Percentiles rank a stretch among this genome's conserved stretches.
Evolutionary conservation across 257 asterid genomes (phyloP).

Genomic region (Plantago elongata): DNA sequence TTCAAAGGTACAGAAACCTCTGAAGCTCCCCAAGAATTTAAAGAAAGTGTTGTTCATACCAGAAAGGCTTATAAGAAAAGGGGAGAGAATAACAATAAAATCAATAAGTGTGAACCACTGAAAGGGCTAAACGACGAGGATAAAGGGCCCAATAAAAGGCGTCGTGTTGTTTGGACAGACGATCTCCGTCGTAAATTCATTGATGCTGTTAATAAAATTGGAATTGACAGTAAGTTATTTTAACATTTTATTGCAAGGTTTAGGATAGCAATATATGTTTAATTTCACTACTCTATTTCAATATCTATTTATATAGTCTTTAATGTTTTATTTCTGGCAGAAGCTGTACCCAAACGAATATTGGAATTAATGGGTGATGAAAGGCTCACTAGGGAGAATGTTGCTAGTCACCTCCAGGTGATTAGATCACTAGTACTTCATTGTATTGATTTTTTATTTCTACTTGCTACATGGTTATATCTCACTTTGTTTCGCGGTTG

Average conservation of each 20-base stretch:
- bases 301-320: neutral
- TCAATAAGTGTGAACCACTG: slow-evolving; percentile 29
- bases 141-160: slow-evolving; percentile 35
- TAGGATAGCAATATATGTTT: neutral
- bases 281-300: too few species aligned
- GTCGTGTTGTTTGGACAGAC: slow-evolving; percentile 55
- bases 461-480: neutral
- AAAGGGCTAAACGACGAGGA: slow-evolving; percentile 26
- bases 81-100: slow-evolving; percentile 32
- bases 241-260: neutral
- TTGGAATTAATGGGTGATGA: slow-evolving; percentile 57
- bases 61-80: slow-evolving; percentile 4
- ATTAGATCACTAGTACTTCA: neutral
- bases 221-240: slow-evolving; percentile 42
- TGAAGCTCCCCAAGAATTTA: too few species aligned
- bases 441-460: neutral
- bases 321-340: slow-evolving; percentile 19
- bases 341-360: slow-evolving; percentile 62
- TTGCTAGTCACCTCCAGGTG: slow-evolving; percentile 73
- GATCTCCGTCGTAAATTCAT: slow-evolving; percentile 60
- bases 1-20: slow-evolving; percentile 25
- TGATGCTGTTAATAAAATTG: slow-evolving; percentile 50
- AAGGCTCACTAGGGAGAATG: slow-evolving; percentile 51
- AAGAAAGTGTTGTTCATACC: slow-evolving; percentile 2
- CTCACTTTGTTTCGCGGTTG: slow-evolving; percentile 7